Evolutionary conservation across 176 grass and related monocot genomes (phyloP).

Genomic region (Carex parvula): DNA sequence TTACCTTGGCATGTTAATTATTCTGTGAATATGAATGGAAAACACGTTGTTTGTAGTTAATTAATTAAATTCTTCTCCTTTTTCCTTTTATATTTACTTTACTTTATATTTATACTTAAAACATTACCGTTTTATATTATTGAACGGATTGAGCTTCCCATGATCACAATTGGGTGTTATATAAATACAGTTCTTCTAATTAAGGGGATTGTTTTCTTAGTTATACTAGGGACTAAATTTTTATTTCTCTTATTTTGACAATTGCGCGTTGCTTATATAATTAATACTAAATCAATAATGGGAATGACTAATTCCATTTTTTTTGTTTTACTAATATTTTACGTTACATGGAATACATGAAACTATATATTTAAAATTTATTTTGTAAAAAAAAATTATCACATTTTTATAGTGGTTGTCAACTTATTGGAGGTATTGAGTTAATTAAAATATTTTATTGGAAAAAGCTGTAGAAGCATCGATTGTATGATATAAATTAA

Average conservation of each 20-base stretch:
- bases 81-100: not conserved
- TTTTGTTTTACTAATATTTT: not conserved
- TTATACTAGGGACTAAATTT: not conserved
- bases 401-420: not conserved
- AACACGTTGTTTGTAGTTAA: not conserved
- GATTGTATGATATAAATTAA: not conserved
- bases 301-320: not conserved
- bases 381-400: not conserved
- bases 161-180: not conserved
- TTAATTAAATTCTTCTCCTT: not conserved
- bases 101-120: not conserved
- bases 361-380: not conserved
- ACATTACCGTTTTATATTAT: not conserved
- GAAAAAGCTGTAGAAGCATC: not conserved
- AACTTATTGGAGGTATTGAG: not conserved
- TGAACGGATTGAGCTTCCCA: not conserved
- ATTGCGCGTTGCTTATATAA: not conserved
- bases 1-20: not conserved
- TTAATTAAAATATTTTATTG: not conserved
- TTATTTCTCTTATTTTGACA: not conserved
- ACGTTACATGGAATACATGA: not conserved
- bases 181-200: too few relatives aligned
- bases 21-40: slow-evolving; percentile 30
- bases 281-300: not conserved
- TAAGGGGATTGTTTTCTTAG: too few relatives aligned